Conservation (phyloP, 768 basidiomycete species). For the Rhodotorula kratochvilovae region DNA sequence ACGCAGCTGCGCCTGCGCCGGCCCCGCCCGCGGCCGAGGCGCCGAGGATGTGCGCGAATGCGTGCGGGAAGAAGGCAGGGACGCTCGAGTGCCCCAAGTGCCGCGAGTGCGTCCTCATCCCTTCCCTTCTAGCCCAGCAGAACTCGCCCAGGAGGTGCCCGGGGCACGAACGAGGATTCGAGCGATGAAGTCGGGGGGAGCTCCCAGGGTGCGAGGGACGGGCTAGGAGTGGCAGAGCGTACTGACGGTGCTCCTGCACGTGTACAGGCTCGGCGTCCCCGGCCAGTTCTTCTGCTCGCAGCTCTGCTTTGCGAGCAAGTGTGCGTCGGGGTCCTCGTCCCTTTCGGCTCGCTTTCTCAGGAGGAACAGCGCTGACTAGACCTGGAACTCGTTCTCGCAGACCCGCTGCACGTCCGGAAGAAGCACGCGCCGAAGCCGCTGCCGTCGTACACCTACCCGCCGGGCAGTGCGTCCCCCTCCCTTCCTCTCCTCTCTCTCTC, state of each 20-base stretch:
- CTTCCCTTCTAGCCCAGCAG: neutral
- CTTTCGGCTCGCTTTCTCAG: neutral
- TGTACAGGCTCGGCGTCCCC: conserved; percentile 4
- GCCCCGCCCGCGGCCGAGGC: too few species aligned
- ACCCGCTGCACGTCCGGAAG: conserved; percentile 27
- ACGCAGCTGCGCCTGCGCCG: neutral
- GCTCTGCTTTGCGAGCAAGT: conserved; percentile 28
- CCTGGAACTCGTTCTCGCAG: neutral
- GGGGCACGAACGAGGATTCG: neutral
- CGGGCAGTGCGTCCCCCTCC: conserved; percentile 18
- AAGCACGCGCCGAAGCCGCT: neutral
- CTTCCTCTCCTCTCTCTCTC: neutral
- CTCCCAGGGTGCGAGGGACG: neutral
- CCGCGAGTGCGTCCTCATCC: neutral
- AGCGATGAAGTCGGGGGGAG: neutral
- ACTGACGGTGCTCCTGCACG: neutral
- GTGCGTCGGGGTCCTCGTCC: neutral
- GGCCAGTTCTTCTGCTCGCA: conserved; percentile 24
- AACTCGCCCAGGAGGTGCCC: accelerated
- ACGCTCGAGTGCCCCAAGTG: conserved; percentile 24
- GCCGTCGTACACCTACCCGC: conserved; percentile 11
- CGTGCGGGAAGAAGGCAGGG: conserved; percentile 18
- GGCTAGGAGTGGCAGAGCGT: too few species aligned
- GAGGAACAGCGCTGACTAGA: neutral
- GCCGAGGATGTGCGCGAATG: conserved; percentile 8